Percentiles rank a stretch among this genome's conserved stretches.
phyloP scores from a whole-genome alignment of 2,329 filamentous ascomycete genomes.

The Reticulascus tulasneorum region DNA sequence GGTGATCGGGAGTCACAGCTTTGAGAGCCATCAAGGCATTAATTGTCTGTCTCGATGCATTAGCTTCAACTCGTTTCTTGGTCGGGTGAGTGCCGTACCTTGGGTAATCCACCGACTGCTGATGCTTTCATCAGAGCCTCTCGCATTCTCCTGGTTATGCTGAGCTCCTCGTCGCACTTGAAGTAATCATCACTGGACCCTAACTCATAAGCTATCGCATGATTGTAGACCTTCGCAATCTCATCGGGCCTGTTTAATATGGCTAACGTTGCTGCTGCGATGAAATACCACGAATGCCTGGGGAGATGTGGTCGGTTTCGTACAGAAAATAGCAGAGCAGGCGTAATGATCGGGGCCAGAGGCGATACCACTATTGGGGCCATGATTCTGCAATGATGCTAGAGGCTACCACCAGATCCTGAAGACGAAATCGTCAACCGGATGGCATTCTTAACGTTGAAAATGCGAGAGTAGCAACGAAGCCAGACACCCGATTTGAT shows the following conservation, averaged over 20 bases:
- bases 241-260: conserved; percentile 46
- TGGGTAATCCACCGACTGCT: conserved; percentile 45
- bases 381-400: no score
- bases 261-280: conserved; percentile 40
- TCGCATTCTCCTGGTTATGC: conserved; percentile 41
- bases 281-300: conserved; percentile 43
- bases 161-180: conserved; percentile 32
- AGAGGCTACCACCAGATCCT: no score
- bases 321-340: conserved; percentile 36
- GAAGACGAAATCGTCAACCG: no score
- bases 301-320: conserved; percentile 37
- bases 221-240: conserved; percentile 37
- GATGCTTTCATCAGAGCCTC: conserved; percentile 47
- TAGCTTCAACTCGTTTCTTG: not conserved
- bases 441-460: no score
- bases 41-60: conserved; percentile 31
- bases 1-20: conserved; percentile 33
- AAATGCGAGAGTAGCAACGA: no score
- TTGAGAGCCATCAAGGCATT: conserved; percentile 43
- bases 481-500: no score
- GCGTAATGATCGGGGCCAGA: conserved; percentile 30
- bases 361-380: conserved; percentile 11
- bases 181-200: conserved; percentile 17
- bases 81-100: conserved; percentile 27
- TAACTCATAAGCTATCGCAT: conserved; percentile 31